Evolutionary conservation across 441 rosid species (phyloP).

Genomic region (Gossypium davidsonii): DNA sequence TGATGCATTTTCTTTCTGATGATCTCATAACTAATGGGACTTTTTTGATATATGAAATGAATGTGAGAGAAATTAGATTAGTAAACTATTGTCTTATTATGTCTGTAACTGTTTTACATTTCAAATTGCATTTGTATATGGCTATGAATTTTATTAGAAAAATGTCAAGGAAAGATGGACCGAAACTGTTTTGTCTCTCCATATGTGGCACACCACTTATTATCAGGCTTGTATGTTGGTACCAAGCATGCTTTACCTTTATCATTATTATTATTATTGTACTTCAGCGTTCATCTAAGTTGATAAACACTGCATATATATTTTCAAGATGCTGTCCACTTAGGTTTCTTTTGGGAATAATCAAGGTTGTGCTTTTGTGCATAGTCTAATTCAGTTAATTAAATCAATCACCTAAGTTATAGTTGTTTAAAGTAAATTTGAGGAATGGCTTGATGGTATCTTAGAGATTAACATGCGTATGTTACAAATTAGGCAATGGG

Average conservation of each 20-base stretch:
- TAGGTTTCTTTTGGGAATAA: background rate
- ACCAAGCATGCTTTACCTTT: too few relatives aligned
- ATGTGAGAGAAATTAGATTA: background rate
- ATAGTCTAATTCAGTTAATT: background rate
- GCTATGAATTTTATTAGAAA: background rate
- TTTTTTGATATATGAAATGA: background rate
- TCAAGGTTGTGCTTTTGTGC: background rate
- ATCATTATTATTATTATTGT: background rate
- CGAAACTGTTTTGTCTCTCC: background rate
- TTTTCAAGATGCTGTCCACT: background rate
- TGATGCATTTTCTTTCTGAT: background rate
- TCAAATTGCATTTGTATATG: background rate
- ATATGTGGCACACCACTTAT: background rate
- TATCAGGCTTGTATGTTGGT: background rate
- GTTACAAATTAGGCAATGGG: background rate
- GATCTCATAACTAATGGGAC: background rate
- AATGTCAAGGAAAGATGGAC: background rate
- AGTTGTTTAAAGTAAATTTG: background rate
- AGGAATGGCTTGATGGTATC: background rate
- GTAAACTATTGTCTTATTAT: background rate
- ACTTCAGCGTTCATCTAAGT: background rate
- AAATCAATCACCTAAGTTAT: background rate
- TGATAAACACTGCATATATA: background rate
- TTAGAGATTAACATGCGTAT: background rate
- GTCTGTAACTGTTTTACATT: background rate